phyloP scores from a whole-genome alignment of 2,329 filamentous ascomycete species.

The Cercospora janseana region DNA sequence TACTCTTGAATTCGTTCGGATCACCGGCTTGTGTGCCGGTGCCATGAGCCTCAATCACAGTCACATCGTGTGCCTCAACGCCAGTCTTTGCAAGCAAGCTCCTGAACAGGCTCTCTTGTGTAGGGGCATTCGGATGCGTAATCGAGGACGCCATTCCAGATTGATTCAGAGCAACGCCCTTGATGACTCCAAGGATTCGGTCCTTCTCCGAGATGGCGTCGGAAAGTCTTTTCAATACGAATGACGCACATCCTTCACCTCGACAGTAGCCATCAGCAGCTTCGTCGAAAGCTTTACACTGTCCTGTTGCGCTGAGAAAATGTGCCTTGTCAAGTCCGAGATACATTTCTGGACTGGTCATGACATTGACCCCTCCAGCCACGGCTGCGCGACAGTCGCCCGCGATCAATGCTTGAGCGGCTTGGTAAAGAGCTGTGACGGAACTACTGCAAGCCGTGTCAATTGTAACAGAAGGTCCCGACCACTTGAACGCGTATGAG shows the following conservation, averaged over 20 bases:
- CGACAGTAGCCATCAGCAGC: constrained; percentile 40
- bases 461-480: constrained; percentile 13
- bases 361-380: constrained; percentile 20
- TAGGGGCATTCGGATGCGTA: constrained; percentile 19
- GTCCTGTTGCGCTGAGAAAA: constrained; percentile 24
- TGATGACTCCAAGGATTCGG: constrained; percentile 35
- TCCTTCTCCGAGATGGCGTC: constrained; percentile 41
- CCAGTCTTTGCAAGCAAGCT: constrained; percentile 1
- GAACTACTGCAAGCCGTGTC: constrained; percentile 21
- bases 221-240: constrained; percentile 37
- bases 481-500: constrained; percentile 20
- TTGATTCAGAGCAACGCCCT: constrained; percentile 41
- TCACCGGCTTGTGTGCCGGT: constrained; percentile 29
- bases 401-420: constrained; percentile 5
- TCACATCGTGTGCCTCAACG: constrained; percentile 11
- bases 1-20: constrained; percentile 17
- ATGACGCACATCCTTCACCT: constrained; percentile 33
- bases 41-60: constrained; percentile 17
- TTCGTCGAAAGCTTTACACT: constrained; percentile 37
- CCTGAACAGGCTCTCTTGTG: constrained; percentile 19
- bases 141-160: constrained; percentile 12
- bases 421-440: constrained; percentile 15
- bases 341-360: constrained; percentile 21
- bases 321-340: constrained; percentile 22
- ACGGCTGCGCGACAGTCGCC: constrained; percentile 18